Base-by-base conservation (phyloP, 306 rosid genomes). In the Comarum palustre region DNA sequence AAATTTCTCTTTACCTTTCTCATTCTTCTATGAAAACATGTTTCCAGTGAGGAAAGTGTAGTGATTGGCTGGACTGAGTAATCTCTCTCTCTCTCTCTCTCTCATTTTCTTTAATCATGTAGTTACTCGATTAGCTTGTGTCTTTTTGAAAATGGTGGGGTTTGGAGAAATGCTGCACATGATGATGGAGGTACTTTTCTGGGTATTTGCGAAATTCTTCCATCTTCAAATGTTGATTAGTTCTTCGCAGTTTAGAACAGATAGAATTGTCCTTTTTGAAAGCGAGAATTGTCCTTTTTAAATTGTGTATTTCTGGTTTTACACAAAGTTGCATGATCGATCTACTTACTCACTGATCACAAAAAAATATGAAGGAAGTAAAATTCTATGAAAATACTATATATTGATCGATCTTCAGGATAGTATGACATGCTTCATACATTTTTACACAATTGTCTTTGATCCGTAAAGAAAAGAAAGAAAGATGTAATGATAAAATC, bases 161-260 rank as follows among this genome's bases (percentile, higher is more conserved):
- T 73, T 39, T 75, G 79, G 75, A 75, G 89, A 81, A 68, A 34
- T 16, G 19, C 75, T 83, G 92, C 80, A 78, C 85, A 78, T 79
- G 85, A 67, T 76, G 67, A 63, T 24, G 25, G 19, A 42, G 67
- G 64, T 58, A 61, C 43, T 22, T 10, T 69, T 41, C 66, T 82
- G 55, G 82, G 75, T 50, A 59, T 75, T 50, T 83, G 82, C 78
- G 83, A 78, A 81, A 77, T 76, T 77, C 86, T 81, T 82, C 57
- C 58, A 22, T 67, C 73, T 74, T 57, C 32, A 68, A 51, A 75
- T 75, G 55, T 25, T 66, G 1, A 3, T 58, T 14, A 9, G 14
- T 13, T 52, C 43, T 43, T 66, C 22, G 54, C 38, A 51, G 60
- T 57, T 45, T 75, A 61, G 22, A 73, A 66, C 32, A 32, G 8